phyloP scores from a whole-genome alignment of 2,329 filamentous ascomycete species.

The Talaromyces sp. region DNA sequence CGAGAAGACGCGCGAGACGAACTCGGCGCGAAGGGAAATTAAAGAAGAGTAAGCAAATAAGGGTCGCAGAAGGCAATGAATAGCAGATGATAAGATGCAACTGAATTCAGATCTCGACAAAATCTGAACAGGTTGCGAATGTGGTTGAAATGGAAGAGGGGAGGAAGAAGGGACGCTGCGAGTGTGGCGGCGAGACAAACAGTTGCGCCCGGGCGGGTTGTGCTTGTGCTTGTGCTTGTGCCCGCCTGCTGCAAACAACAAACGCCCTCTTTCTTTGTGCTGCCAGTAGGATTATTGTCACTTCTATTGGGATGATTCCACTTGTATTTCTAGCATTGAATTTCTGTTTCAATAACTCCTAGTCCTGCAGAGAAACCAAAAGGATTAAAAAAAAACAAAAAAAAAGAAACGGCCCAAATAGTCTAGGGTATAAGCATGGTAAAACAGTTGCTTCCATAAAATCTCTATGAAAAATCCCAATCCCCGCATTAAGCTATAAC shows the following conservation, averaged over 20 bases:
- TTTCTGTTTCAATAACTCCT: neutral
- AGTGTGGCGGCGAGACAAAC: neutral
- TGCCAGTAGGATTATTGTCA: neutral
- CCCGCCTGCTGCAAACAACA: neutral
- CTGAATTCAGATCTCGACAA: neutral
- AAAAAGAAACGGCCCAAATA: neutral
- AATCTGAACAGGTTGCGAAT: neutral
- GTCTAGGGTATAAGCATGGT: neutral
- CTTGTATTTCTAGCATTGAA: neutral
- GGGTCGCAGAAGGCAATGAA: neutral
- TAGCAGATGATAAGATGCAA: neutral
- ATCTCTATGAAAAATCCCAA: neutral
- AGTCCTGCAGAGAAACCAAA: neutral
- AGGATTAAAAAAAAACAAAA: neutral
- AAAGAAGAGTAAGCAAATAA: neutral
- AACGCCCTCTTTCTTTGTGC: neutral
- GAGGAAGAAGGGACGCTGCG: neutral
- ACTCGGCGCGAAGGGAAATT: neutral
- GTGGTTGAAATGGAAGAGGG: neutral
- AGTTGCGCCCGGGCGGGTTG: neutral
- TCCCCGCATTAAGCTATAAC: neutral
- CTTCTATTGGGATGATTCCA: neutral
- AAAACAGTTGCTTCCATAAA: neutral
- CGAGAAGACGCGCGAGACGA: slow-evolving; percentile 3
- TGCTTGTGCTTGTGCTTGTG: neutral